These are phyloP conservation scores for Calonectria pseudoreteaudii DNA, from an alignment of 2,329 filamentous ascomycete species.

Conservation along the genomic window DNA sequence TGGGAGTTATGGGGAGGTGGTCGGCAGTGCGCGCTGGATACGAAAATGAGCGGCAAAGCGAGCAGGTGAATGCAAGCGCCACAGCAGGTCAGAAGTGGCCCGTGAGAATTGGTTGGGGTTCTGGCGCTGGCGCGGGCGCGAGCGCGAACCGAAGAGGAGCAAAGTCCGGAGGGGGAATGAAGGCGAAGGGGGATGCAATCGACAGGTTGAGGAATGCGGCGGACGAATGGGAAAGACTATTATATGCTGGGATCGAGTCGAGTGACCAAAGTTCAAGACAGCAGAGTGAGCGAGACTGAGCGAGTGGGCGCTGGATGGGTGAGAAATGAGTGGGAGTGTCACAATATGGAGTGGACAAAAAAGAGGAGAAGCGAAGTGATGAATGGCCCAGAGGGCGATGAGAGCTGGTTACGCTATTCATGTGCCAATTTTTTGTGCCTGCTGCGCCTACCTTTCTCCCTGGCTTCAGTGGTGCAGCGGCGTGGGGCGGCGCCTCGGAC, in stretches of 20 bases:
- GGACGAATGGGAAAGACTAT: constrained; percentile 13
- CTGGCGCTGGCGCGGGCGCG: background rate
- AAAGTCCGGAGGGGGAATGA: background rate
- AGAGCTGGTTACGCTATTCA: constrained; percentile 32
- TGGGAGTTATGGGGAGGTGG: background rate
- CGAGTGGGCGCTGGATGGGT: background rate
- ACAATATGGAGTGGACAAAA: constrained; percentile 17
- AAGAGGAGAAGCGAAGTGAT: constrained; percentile 20
- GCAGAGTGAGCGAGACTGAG: background rate
- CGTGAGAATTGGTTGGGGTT: constrained; percentile 13
- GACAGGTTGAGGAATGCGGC: background rate
- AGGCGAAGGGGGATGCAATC: constrained; percentile 4
- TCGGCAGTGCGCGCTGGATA: constrained; percentile 3
- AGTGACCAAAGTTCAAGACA: background rate
- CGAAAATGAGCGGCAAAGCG: constrained; percentile 13
- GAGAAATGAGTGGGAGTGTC: constrained; percentile 10
- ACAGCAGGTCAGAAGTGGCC: constrained; percentile 13
- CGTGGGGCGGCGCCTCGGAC: constrained; percentile 15
- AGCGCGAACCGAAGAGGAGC: background rate
- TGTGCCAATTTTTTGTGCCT: constrained; percentile 36
- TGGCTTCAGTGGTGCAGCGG: constrained; percentile 16
- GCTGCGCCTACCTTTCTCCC: constrained; percentile 16
- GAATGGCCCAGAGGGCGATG: background rate
- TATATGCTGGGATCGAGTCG: constrained; percentile 12
- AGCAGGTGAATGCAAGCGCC: constrained; percentile 12